Percentiles rank a stretch among this genome's conserved stretches.
Evolutionary conservation across 805 yeast species (phyloP).

Genomic region (Blastobotrys robertii): DNA sequence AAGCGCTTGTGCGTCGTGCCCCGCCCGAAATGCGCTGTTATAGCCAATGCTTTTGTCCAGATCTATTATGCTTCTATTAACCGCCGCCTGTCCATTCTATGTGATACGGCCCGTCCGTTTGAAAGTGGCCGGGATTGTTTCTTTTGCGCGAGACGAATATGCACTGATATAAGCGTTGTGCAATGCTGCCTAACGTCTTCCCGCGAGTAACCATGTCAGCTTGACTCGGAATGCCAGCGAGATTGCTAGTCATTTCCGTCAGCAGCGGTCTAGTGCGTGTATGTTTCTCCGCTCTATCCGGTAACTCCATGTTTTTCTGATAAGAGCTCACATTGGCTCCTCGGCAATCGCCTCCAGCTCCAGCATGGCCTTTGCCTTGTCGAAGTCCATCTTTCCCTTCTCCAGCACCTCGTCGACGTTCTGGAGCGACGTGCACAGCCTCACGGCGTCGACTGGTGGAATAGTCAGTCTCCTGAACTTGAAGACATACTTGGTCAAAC

Average conservation of each 20-base stretch:
- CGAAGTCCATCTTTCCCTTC: conserved; percentile 19
- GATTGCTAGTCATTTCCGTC: background rate
- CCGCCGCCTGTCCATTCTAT: no score
- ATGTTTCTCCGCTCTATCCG: background rate
- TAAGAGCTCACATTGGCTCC: background rate
- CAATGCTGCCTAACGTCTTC: no score
- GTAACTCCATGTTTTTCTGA: background rate
- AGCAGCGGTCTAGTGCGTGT: background rate
- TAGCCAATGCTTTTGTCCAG: no score
- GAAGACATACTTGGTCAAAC: conserved; percentile 71
- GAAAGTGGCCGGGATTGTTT: no score
- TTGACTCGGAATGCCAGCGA: background rate
- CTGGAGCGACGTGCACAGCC: conserved; percentile 34
- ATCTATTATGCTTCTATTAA: no score
- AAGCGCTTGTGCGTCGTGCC: no score
- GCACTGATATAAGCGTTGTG: no score
- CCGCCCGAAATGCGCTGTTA: no score
- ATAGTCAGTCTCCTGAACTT: conserved; percentile 72
- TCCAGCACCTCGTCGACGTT: conserved; percentile 27
- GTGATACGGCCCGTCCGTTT: no score
- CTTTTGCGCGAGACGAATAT: no score
- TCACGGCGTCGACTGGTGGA: conserved; percentile 50
- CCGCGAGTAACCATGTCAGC: no score
- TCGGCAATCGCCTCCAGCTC: conserved; percentile 17
- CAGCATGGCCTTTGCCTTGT: conserved; percentile 17